Evolutionary conservation across 2,329 filamentous ascomycete genomes (phyloP), one percentile per base, ranked within the genome.

Genomic region (Sporothrix pallida): DNA sequence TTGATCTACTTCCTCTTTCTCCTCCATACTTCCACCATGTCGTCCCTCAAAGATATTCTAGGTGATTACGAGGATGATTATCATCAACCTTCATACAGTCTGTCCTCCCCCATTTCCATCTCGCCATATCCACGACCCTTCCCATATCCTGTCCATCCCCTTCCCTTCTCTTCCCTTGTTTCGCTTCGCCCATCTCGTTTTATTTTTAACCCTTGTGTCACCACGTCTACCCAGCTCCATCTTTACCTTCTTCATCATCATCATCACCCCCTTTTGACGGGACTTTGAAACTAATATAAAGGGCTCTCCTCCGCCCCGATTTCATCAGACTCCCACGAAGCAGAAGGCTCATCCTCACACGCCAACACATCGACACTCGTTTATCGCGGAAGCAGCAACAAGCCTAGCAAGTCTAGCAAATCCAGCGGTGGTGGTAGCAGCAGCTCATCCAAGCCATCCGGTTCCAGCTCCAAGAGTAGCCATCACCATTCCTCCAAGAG

Each of bases 41-140:
- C 70, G 54, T 71, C 72, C 20, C 73, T 74, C 44, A 70, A 62
- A 50, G 72, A 63, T 58, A 74, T 74, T 56, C 50, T 74, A 1
- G 65, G 58, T n/a, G 67, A 68, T 10, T 68, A 74, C 26, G 70
- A 62, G 46, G 71, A 70, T 23, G 37, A 70, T 15, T 52, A 17
- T 23, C 65, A 63, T 31, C 58, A 67, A 42, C 50, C 37, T 50
- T 50, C 63, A 52, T 17, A 31, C 26, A 62, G 60, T 70, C 50
- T 17, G 52, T 67, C 56, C 15, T 48, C 20, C 15, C 42, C 42
- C 12, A 3, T 12, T 23, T 26, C 46, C 23, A n/a, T 52, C n/a
- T 44, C 42, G 23, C 23, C 63, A 42, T 31, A 52, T 13, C 17
- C 26, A 37, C 42, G 37, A n/a, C 37, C 50, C 31, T 44, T 56